A percentile compares a stretch with the other conserved stretches of the same genome.
These are phyloP conservation scores for Craspedostauros australis DNA, from an alignment of 108 stramenopile species.

Conservation along the genomic window DNA sequence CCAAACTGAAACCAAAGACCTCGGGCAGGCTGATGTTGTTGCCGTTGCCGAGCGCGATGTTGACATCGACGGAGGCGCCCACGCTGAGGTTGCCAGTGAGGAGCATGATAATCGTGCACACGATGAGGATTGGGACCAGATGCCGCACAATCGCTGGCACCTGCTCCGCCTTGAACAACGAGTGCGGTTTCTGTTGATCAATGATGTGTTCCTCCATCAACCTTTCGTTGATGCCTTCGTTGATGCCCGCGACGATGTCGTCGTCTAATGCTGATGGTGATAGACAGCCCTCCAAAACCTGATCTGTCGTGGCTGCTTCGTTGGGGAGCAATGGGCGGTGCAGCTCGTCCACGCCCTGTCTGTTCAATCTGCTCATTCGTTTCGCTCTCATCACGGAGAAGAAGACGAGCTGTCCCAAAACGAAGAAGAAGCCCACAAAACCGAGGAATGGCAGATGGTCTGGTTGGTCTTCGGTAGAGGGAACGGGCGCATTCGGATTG, in stretches of 20 bases:
- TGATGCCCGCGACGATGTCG: conserved; percentile 13
- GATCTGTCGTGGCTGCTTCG: too few relatives aligned
- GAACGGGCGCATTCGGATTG: too few relatives aligned
- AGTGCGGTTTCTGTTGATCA: conserved; percentile 1
- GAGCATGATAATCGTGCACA: conserved; percentile 48
- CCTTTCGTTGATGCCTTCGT: not conserved
- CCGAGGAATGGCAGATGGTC: not conserved
- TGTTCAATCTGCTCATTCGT: too few relatives aligned
- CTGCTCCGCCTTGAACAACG: conserved; percentile 9
- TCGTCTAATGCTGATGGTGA: not conserved
- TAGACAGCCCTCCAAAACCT: too few relatives aligned
- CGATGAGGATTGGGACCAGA: conserved; percentile 33
- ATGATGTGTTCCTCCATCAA: conserved; percentile 4
- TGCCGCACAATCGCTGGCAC: conserved; percentile 17
- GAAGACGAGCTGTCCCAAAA: not conserved
- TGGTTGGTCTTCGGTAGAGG: not conserved
- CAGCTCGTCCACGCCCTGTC: too few relatives aligned
- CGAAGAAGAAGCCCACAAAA: not conserved
- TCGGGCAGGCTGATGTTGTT: conserved; percentile 33
- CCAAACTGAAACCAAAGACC: conserved; percentile 71
- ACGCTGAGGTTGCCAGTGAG: conserved; percentile 62
- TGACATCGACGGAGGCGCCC: conserved; percentile 73
- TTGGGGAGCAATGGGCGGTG: too few relatives aligned
- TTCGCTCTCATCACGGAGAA: conserved; percentile 1
- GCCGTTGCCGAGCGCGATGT: conserved; percentile 19